Evolutionary conservation across 495 filamentous ascomycete genomes (phyloP).

Genomic region (Podospora sp.): DNA sequence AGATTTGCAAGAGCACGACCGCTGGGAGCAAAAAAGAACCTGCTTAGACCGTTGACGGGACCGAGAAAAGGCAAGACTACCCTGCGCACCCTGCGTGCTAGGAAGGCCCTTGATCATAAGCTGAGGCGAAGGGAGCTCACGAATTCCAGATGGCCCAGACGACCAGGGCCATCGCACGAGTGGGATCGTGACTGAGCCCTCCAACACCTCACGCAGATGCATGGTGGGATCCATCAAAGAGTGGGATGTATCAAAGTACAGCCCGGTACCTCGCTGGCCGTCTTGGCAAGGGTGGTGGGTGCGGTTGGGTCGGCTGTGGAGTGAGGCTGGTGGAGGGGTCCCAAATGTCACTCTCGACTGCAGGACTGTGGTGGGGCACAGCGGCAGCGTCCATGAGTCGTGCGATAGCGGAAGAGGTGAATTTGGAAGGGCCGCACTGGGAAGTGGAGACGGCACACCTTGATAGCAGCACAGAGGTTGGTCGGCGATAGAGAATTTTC

Average conservation of each 20-base stretch:
- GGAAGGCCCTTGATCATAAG: constrained; percentile 14
- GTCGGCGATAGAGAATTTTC: background rate
- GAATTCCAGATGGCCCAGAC: background rate
- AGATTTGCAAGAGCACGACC: constrained; percentile 7
- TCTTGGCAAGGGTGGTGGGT: background rate
- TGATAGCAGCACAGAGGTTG: background rate
- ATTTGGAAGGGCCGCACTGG: background rate
- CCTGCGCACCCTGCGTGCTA: background rate
- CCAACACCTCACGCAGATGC: constrained; percentile 13
- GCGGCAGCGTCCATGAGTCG: constrained; percentile 3
- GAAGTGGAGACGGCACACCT: too few species aligned
- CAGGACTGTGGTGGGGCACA: constrained; percentile 6
- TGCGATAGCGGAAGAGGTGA: constrained; percentile 13
- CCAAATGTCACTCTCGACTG: constrained; percentile 16
- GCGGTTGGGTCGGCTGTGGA: background rate
- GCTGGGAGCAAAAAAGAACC: background rate
- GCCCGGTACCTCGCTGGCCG: constrained; percentile 7
- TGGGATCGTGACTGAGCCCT: background rate
- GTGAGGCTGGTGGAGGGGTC: constrained; percentile 1
- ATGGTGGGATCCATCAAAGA: background rate
- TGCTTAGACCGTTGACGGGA: background rate
- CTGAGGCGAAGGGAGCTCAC: constrained; percentile 8
- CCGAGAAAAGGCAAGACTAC: constrained; percentile 7
- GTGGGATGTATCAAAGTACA: constrained; percentile 5
- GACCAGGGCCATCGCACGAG: constrained; percentile 5